Conservation (phyloP, 768 basidiomycete species). For the Russula sp. region DNA sequence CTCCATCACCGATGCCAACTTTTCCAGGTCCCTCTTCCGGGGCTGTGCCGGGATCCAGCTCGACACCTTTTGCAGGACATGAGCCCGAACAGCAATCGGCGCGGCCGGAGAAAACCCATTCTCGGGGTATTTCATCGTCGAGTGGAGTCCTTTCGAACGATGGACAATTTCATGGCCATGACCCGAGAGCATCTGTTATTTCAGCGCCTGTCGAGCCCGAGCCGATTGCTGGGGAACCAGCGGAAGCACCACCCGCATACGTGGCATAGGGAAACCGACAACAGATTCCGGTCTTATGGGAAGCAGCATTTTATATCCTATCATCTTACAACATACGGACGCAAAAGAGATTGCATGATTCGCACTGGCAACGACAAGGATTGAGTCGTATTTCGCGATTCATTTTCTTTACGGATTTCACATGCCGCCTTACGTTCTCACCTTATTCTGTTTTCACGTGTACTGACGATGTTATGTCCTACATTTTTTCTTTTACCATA, state of each 20-base stretch:
- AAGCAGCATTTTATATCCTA: neutral
- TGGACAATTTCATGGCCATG: constrained; percentile 6
- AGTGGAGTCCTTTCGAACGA: constrained; percentile 7
- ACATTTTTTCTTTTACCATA: neutral
- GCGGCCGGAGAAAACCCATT: constrained; percentile 10
- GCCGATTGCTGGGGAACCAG: neutral
- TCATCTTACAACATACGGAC: neutral
- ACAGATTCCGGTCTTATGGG: neutral
- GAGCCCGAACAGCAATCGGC: constrained; percentile 2
- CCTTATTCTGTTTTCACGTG: constrained; percentile 9
- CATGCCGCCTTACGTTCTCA: neutral
- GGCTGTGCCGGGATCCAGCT: neutral
- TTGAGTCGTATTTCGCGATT: neutral
- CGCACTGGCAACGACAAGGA: neutral
- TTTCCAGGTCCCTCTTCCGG: neutral
- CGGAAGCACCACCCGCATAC: constrained; percentile 22
- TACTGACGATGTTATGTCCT: constrained; percentile 2
- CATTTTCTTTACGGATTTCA: constrained; percentile 10
- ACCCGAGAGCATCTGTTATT: neutral
- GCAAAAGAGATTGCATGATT: neutral
- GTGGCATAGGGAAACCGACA: constrained; percentile 5
- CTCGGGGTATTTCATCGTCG: neutral
- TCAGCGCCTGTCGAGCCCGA: constrained; percentile 1
- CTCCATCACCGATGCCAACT: constrained; percentile 7
- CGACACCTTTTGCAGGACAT: neutral